Evolutionary conservation across 2,329 filamentous ascomycete genomes (phyloP).

Genomic region (Aspergillus terreus): DNA sequence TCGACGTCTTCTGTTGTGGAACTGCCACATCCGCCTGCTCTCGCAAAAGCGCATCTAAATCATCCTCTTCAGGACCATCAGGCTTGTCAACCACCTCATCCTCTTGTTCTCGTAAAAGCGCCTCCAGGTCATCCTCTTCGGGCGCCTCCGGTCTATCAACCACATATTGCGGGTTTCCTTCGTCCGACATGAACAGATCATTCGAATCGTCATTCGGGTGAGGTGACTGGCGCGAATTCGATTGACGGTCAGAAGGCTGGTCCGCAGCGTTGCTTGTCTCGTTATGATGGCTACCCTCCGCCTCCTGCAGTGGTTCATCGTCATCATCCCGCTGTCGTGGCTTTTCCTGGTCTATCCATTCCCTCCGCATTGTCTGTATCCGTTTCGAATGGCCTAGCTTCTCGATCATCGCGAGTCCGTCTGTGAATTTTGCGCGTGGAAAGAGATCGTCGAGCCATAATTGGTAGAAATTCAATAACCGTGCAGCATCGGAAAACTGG

Average conservation of each 20-base stretch:
- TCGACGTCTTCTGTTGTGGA: constrained; percentile 55
- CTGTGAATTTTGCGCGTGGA: constrained; percentile 88
- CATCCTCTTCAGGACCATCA: no score
- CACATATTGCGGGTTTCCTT: constrained; percentile 12
- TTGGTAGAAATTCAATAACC: constrained; percentile 86
- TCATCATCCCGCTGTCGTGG: constrained; percentile 17
- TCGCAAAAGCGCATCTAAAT: constrained; percentile 39
- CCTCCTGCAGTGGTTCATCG: neutral
- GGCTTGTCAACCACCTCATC: constrained; percentile 1
- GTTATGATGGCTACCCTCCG: neutral
- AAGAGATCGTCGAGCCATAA: constrained; percentile 96
- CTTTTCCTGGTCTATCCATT: constrained; percentile 75
- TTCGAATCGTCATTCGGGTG: neutral
- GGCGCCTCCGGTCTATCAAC: constrained; percentile 20
- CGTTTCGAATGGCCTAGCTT: constrained; percentile 83
- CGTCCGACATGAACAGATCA: constrained; percentile 30
- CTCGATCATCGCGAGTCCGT: constrained; percentile 86
- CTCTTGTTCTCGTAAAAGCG: constrained; percentile 50
- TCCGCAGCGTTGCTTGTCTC: neutral
- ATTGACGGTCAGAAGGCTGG: neutral
- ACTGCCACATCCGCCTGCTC: constrained; percentile 36
- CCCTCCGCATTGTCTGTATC: constrained; percentile 68
- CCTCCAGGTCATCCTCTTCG: constrained; percentile 50
- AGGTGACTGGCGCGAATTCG: neutral
- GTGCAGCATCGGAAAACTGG: constrained; percentile 78